These are phyloP conservation scores for Cordyceps fumosorosea DNA, from an alignment of 2,329 filamentous ascomycete species.

Conservation along the genomic window DNA sequence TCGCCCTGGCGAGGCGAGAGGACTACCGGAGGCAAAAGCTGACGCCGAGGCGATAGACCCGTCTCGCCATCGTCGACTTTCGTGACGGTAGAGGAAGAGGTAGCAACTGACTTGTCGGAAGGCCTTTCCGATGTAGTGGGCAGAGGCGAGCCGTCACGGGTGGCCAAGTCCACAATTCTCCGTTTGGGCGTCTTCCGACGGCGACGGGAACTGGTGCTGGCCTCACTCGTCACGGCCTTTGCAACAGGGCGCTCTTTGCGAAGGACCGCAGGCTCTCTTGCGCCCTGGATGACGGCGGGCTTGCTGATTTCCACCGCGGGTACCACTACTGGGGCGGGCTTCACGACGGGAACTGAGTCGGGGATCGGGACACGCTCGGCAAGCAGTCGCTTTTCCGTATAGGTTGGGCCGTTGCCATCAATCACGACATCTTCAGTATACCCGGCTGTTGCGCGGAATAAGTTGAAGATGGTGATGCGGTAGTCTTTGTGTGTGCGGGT, in stretches of 20 bases:
- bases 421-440: slow-evolving; percentile 88
- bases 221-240: slow-evolving; percentile 50
- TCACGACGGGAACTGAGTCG: slow-evolving; percentile 70
- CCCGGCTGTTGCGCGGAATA: slow-evolving; percentile 84
- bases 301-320: slow-evolving; percentile 62
- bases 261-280: slow-evolving; percentile 44
- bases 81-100: slow-evolving; percentile 15
- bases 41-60: slow-evolving; percentile 25
- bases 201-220: slow-evolving; percentile 52
- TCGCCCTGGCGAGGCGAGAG: slow-evolving; percentile 15
- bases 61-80: slow-evolving; percentile 12
- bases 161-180: slow-evolving; percentile 59
- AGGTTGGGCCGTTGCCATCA: slow-evolving; percentile 76
- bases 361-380: slow-evolving; percentile 74
- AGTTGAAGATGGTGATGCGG: slow-evolving; percentile 86
- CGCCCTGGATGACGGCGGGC: slow-evolving; percentile 49
- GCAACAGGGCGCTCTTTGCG: slow-evolving; percentile 54
- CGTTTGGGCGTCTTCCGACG: slow-evolving; percentile 55
- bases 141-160: slow-evolving; percentile 34
- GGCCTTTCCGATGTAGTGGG: slow-evolving; percentile 25
- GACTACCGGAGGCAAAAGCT: slow-evolving; percentile 24
- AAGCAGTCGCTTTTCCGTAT: slow-evolving; percentile 76
- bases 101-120: slow-evolving; percentile 4
- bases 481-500: slow-evolving; percentile 80
- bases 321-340: slow-evolving; percentile 57